Base-by-base conservation (phyloP, 139 green algal genomes). In the Micractinium sp. region DNA sequence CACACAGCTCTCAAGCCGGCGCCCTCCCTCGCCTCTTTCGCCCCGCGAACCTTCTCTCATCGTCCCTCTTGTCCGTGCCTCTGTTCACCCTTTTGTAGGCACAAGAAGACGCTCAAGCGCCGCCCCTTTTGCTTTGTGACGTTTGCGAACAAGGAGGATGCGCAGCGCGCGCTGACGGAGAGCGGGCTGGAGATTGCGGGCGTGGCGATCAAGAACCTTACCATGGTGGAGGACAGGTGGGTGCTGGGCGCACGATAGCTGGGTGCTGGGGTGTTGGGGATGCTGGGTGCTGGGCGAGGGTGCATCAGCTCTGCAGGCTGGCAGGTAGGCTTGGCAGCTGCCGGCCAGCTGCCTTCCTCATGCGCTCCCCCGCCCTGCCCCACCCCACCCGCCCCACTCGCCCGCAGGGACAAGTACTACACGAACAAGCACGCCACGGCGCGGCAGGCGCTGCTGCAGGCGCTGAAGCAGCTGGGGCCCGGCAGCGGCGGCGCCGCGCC, bases 41-140 rank as follows among this genome's bases (percentile, higher is more conserved):
- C 47, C 9, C 7, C 47, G 5, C 47, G 47, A 56, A 56, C 47
- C 47, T 9, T 56, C 9, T 3, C 29, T 22, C 29, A 5, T 56
- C 47, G 47, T 9, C 47, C 7, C 47, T 56, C 47, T 56, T 9
- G 9, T 9, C 47, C 47, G 47, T 9, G 47, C 47, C 47, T 56
- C 67, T 35, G 27, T 5, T 29, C 2, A 9, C 22, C 9, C 0
- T 38, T 19, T 18, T 82, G 77, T 36, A 82, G 78, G 39, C 88
- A 93, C 82, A 90, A 90, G 81, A 92, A 92, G 71, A 92, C 91
- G 53, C 86, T 92, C 20, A 92, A 92, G 78, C 85, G 91, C 36
- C 89, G 89, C 27, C 89, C 89, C 41, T 93, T 92, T 47, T 93
- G 91, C 87, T 93, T 93, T 56, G 91, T 93, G 13, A 90, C 91